Conservation (phyloP, 2,329 filamentous ascomycete genomes). For the Verticillium nonalfalfae region DNA sequence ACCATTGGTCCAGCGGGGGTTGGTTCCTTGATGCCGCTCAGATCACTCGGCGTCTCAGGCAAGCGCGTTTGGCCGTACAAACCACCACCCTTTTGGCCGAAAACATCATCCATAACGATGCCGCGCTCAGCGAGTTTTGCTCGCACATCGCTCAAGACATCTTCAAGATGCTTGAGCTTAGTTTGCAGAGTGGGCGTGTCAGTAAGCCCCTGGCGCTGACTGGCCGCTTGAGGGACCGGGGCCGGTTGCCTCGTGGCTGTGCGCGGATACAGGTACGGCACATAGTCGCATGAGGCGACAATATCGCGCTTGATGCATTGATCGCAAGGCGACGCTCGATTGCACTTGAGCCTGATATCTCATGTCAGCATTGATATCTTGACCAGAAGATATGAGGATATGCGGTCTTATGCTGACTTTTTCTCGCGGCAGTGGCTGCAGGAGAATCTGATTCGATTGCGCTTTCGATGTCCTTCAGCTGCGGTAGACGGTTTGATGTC, state of each 20-base stretch:
- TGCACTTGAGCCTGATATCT: constrained; percentile 21
- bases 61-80: background rate
- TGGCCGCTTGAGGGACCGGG: constrained; percentile 11
- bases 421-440: constrained; percentile 25
- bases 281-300: constrained; percentile 15
- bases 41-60: constrained; percentile 7
- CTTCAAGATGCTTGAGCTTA: background rate
- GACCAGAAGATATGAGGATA: background rate
- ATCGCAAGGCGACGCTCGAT: constrained; percentile 22
- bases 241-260: constrained; percentile 3
- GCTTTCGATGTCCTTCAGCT: constrained; percentile 16
- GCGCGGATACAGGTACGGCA: constrained; percentile 16
- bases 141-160: constrained; percentile 2
- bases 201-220: background rate
- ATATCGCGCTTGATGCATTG: constrained; percentile 23
- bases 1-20: constrained; percentile 13
- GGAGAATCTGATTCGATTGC: constrained; percentile 23
- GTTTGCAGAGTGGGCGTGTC: background rate
- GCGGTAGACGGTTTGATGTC: background rate
- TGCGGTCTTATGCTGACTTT: constrained; percentile 17
- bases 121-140: constrained; percentile 1
- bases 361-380: background rate
- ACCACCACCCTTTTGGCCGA: background rate
- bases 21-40: constrained; percentile 4
- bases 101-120: background rate